Evolutionary conservation across 306 rosid species (phyloP).

Genomic region (Rosa persica): DNA sequence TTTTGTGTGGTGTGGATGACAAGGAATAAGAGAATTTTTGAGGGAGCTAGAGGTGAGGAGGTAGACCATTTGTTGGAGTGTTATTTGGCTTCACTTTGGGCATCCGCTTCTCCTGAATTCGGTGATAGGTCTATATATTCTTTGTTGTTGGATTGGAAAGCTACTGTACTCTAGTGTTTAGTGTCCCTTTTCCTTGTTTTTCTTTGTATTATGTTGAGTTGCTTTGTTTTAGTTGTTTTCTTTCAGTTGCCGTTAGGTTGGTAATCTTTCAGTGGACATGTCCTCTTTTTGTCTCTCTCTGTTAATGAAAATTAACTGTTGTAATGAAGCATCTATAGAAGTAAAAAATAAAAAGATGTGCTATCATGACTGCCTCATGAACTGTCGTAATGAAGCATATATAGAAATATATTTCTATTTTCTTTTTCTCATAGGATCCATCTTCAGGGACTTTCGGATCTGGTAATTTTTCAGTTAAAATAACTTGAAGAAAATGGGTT

Average conservation of each 20-base stretch:
- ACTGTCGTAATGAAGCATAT: background rate
- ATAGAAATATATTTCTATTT: background rate
- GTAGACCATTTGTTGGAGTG: background rate
- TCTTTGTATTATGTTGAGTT: background rate
- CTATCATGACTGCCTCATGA: background rate
- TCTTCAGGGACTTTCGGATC: background rate
- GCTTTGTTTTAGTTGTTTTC: background rate
- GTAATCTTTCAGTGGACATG: background rate
- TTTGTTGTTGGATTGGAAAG: background rate
- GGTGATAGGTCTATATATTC: background rate
- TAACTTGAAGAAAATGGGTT: background rate
- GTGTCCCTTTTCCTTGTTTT: background rate
- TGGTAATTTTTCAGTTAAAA: background rate
- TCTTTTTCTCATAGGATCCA: background rate
- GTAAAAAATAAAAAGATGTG: background rate
- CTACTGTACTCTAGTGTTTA: background rate
- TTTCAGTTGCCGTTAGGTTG: background rate
- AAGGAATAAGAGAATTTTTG: background rate
- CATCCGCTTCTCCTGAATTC: background rate
- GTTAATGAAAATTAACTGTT: background rate
- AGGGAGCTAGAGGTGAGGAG: background rate
- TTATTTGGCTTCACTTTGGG: background rate
- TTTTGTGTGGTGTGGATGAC: background rate
- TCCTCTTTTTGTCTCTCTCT: background rate
- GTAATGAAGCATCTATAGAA: no score